A percentile compares a stretch with the other conserved stretches of the same genome.
Conservation (phyloP, 139 green algal species). For the Tetraselmis striata region DNA sequence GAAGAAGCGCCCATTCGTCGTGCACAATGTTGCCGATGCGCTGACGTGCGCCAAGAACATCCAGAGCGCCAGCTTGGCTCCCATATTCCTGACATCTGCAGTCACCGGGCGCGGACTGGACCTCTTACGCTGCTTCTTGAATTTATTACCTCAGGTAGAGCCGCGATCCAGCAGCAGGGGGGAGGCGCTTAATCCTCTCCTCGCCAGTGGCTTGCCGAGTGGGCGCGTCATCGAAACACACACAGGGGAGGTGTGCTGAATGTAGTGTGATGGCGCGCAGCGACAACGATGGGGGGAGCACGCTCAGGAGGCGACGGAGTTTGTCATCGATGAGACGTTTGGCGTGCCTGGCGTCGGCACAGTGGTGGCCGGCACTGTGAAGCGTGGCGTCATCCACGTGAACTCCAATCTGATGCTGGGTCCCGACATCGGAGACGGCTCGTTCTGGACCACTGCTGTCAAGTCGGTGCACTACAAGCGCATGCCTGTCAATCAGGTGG, state of each 20-base stretch:
- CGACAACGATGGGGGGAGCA: constrained; percentile 66
- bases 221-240: no score
- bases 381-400: constrained; percentile 61
- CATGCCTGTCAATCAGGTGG: constrained; percentile 53
- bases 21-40: constrained; percentile 63
- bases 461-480: constrained; percentile 90
- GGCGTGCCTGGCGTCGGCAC: constrained; percentile 80
- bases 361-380: constrained; percentile 87
- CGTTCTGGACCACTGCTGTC: constrained; percentile 71
- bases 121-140: constrained; percentile 79
- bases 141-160: constrained; percentile 65
- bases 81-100: constrained; percentile 84
- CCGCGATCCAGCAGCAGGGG: no score
- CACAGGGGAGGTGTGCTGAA: no score
- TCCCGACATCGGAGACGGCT: constrained; percentile 68
- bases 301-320: constrained; percentile 48
- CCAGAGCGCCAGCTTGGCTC: constrained; percentile 69
- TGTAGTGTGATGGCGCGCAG: no score
- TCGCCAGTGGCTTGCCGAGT: no score
- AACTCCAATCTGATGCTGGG: constrained; percentile 70
- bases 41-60: constrained; percentile 79
- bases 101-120: constrained; percentile 78
- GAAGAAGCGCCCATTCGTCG: neutral
- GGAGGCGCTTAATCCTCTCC: no score
- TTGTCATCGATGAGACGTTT: constrained; percentile 89